A percentile compares a stretch with the other conserved stretches of the same genome.
These are phyloP conservation scores for Xylaria sp. DNA, from an alignment of 2,329 filamentous ascomycete genomes.

Conservation along the genomic window DNA sequence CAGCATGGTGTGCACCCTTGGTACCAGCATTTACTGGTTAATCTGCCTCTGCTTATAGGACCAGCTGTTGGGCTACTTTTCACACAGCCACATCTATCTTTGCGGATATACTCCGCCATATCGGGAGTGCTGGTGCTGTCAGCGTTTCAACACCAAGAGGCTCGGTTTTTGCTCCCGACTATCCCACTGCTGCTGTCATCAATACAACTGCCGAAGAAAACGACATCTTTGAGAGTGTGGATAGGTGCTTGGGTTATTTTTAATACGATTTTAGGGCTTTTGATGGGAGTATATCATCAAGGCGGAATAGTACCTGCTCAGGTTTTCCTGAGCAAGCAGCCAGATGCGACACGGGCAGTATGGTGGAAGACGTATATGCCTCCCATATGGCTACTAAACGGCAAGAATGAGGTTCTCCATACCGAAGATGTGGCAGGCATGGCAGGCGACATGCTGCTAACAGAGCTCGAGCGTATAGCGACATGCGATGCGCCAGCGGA, in stretches of 20 bases:
- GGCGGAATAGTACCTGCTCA: slow-evolving; percentile 81
- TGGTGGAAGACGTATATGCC: slow-evolving; percentile 93
- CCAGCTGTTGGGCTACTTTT: slow-evolving; percentile 73
- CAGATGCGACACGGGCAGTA: slow-evolving; percentile 74
- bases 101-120: slow-evolving; percentile 77
- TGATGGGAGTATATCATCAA: slow-evolving; percentile 88
- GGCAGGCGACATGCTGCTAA: slow-evolving; percentile 68
- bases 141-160: slow-evolving; percentile 81
- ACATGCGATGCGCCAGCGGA: slow-evolving; percentile 71
- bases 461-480: slow-evolving; percentile 67
- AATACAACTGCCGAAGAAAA: slow-evolving; percentile 70
- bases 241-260: slow-evolving; percentile 73
- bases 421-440: slow-evolving; percentile 82
- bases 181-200: slow-evolving; percentile 82
- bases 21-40: slow-evolving; percentile 80
- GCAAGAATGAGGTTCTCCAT: slow-evolving; percentile 76
- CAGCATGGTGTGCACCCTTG: slow-evolving; percentile 81
- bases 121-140: slow-evolving; percentile 78
- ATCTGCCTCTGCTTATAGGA: slow-evolving; percentile 77
- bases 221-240: slow-evolving; percentile 64
- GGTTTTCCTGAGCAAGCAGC: slow-evolving; percentile 76
- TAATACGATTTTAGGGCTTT: slow-evolving; percentile 72
- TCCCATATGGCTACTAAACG: slow-evolving; percentile 81
- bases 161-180: slow-evolving; percentile 79
- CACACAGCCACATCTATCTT: slow-evolving; percentile 65